Base-by-base conservation (phyloP, 225 moss, liverwort and hornwort species). In the Climacium dendroides region DNA sequence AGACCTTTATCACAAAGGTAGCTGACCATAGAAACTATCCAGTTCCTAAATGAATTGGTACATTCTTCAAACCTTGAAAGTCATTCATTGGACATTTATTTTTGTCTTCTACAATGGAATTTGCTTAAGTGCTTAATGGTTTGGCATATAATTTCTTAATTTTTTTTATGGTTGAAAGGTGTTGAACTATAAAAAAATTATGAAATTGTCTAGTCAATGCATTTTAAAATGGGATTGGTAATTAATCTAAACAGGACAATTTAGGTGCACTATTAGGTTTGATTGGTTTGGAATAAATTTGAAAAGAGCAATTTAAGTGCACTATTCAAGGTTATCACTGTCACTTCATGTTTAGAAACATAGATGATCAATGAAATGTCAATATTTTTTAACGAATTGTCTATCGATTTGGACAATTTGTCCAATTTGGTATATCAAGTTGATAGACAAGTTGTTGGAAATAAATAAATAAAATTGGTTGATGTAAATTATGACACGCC, bases 11-110 rank as follows among this genome's bases (percentile, higher is more conserved):
- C 4, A 37, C 7, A 20, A 1, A 66, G 2, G n/a, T 66, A n/a
- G n/a, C 22, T 1, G 0, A 0, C 11, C 4, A 13, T n/a, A 37
- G 6, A n/a, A 37, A n/a, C 6, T n/a, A 37, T 67, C 13, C 2
- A 0, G 24, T 24, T 69, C 0, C 24, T 37, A 24, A 34, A 24
- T 24, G 23, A 69, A 25, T 41, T 24, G 25, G 25, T 70, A 25
- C 23, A 39, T 69, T 39, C 24, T 39, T 39, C 69, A 39, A 69
- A 69, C 23, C 39, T 69, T 39, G 24, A 24, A 69, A 69, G 39
- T 69, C 39, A 24, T 39, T 69, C 24, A 67, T 69, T 1, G 1
- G 0, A 39, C 13, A 6, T 37, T 23, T 67, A n/a, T 29, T 23
- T n/a, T n/a, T 10, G 24, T 69, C 69, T 39, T 39, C 12, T 69